Evolutionary conservation across 1,284 basidiomycete genomes (phyloP).

Genomic region (Tausonia pullulans): DNA sequence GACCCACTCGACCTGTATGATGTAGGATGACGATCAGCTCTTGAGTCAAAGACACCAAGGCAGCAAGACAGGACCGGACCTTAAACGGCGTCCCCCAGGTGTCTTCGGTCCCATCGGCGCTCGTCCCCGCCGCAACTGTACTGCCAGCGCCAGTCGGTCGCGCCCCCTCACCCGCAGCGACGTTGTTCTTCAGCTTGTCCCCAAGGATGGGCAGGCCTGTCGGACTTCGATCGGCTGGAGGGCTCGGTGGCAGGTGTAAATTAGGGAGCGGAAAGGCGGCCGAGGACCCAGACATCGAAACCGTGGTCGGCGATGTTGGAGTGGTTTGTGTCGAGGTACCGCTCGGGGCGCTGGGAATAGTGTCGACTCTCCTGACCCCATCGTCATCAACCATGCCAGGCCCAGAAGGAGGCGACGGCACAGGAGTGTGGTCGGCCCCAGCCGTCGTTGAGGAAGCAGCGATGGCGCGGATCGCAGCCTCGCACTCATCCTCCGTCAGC

Average conservation of each 20-base stretch:
- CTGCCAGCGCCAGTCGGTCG: too few relatives aligned
- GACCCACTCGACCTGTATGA: conserved; percentile 60
- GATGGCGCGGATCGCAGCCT: background rate
- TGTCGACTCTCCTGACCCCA: conserved; percentile 17
- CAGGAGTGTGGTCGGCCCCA: too few relatives aligned
- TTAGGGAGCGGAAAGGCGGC: background rate
- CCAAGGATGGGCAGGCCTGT: too few relatives aligned
- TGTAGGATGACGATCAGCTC: too few relatives aligned
- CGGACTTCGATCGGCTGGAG: background rate
- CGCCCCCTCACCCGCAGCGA: background rate
- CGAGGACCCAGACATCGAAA: background rate
- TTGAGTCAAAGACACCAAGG: background rate
- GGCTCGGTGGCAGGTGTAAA: background rate
- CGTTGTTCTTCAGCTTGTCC: background rate
- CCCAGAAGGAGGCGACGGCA: too few relatives aligned
- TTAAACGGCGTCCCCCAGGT: conserved; percentile 63
- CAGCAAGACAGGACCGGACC: background rate
- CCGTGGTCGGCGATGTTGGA: too few relatives aligned
- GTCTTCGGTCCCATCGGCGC: conserved; percentile 29
- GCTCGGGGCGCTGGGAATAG: too few relatives aligned
- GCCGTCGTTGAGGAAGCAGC: background rate
- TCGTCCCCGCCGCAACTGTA: background rate
- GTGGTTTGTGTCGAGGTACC: too few relatives aligned
- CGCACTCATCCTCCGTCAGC: conserved; percentile 2
- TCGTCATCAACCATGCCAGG: conserved; percentile 17